phyloP scores from a whole-genome alignment of 495 filamentous ascomycete genomes.

The Antarctomyces pellizariae region DNA sequence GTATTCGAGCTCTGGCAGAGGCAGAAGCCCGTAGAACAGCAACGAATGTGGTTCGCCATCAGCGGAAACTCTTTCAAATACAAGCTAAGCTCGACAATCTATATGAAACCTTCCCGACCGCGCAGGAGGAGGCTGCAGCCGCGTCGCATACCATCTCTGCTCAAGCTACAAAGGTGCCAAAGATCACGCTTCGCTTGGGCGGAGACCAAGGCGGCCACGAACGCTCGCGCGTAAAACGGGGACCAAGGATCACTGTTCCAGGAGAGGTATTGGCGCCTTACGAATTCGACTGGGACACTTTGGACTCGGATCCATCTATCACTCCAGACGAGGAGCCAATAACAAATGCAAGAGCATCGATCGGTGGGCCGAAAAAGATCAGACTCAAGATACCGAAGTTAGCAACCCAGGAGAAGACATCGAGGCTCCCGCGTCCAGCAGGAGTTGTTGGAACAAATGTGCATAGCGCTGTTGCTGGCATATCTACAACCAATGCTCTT shows the following conservation, averaged over 20 bases:
- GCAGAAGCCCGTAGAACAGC: slow-evolving; percentile 66
- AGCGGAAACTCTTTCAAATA: slow-evolving; percentile 52
- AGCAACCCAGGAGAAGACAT: slow-evolving; percentile 23
- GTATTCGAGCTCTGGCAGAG: slow-evolving; percentile 52
- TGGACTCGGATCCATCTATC: slow-evolving; percentile 14
- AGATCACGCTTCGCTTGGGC: slow-evolving; percentile 42
- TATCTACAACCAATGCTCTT: slow-evolving; percentile 66
- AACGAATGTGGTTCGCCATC: slow-evolving; percentile 55
- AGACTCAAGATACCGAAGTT: slow-evolving; percentile 14
- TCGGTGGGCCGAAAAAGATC: slow-evolving; percentile 5
- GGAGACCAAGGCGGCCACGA: slow-evolving; percentile 14
- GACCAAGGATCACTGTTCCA: slow-evolving; percentile 27
- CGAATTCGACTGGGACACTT: slow-evolving; percentile 23
- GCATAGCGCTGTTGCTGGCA: slow-evolving; percentile 28
- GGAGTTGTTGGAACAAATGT: slow-evolving; percentile 29
- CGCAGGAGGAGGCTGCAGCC: slow-evolving; percentile 22
- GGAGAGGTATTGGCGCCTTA: slow-evolving; percentile 34
- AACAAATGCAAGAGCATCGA: neutral
- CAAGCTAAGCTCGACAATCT: slow-evolving; percentile 60
- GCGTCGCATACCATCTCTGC: slow-evolving; percentile 21
- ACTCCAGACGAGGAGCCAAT: slow-evolving; percentile 3
- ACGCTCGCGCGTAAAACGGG: slow-evolving; percentile 11
- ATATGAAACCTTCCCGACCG: slow-evolving; percentile 26
- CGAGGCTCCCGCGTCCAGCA: slow-evolving; percentile 19
- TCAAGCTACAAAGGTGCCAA: slow-evolving; percentile 30